Conservation (phyloP, 129 eudicot genomes). For the Rutidosis leptorrhynchoides region DNA sequence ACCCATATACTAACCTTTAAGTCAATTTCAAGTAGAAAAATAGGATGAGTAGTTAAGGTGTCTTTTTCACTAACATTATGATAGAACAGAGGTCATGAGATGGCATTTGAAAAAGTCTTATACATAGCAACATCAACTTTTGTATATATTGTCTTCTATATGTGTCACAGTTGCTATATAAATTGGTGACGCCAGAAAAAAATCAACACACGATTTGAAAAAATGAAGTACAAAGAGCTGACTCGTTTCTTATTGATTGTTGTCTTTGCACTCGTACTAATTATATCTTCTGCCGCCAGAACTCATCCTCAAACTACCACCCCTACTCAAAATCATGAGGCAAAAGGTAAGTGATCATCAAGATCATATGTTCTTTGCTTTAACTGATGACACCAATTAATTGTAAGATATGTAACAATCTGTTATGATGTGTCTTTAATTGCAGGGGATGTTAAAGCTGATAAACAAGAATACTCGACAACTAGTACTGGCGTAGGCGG, state of each 20-base stretch:
- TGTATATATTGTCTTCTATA: not conserved
- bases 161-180: constrained; percentile 8
- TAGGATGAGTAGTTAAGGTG: not conserved
- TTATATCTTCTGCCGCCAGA: constrained; percentile 11
- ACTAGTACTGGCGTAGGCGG: not conserved
- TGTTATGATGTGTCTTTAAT: not conserved
- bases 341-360: not conserved
- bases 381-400: not conserved
- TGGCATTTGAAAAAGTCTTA: not conserved
- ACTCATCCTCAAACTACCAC: not conserved
- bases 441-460: constrained; percentile 14
- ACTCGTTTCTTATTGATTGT: constrained; percentile 8
- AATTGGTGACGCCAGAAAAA: constrained; percentile 9
- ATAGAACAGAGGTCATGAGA: constrained; percentile 1
- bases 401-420: not conserved
- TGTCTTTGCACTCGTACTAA: constrained; percentile 13
- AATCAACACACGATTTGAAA: not conserved
- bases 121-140: too few species aligned
- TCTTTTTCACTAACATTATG: not conserved
- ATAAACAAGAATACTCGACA: constrained; percentile 6
- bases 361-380: not conserved
- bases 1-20: not conserved
- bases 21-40: not conserved
- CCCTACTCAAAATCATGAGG: not conserved
- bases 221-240: constrained; percentile 16